These are phyloP conservation scores for Syzygium oleosum DNA, from an alignment of 345 rosid genomes.

Conservation along the genomic window DNA sequence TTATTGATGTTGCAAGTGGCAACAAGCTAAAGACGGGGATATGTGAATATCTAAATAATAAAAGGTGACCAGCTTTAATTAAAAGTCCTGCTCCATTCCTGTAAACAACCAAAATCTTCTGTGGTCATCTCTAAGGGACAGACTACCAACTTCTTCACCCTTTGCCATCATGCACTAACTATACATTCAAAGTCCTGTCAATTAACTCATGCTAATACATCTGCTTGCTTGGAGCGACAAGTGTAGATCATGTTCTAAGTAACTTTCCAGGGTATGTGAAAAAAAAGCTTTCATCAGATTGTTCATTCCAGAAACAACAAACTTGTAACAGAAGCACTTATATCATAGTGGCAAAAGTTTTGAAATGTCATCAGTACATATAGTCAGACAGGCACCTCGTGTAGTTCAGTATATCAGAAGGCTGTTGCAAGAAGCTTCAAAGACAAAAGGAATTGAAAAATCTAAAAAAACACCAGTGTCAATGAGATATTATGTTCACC, in stretches of 20 bases:
- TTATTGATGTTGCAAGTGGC: neutral
- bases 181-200: neutral
- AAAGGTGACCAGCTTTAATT: neutral
- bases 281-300: neutral
- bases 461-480: neutral
- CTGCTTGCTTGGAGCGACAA: neutral
- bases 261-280: neutral
- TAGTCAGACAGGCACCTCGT: neutral
- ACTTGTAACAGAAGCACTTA: neutral
- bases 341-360: neutral
- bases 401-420: neutral
- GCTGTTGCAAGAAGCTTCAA: neutral
- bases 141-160: neutral
- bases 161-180: neutral
- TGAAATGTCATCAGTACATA: neutral
- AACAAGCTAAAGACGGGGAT: neutral
- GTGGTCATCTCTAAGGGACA: neutral
- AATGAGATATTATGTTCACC: conserved; percentile 16
- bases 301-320: neutral
- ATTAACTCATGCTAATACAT: neutral
- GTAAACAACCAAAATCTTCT: neutral
- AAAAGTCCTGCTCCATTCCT: neutral
- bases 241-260: neutral
- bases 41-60: neutral
- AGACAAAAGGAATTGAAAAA: neutral